Percentiles rank a stretch among this genome's conserved stretches.
These are phyloP conservation scores for Serendipita indica DNA, from an alignment of 768 basidiomycete genomes.

Conservation along the genomic window DNA sequence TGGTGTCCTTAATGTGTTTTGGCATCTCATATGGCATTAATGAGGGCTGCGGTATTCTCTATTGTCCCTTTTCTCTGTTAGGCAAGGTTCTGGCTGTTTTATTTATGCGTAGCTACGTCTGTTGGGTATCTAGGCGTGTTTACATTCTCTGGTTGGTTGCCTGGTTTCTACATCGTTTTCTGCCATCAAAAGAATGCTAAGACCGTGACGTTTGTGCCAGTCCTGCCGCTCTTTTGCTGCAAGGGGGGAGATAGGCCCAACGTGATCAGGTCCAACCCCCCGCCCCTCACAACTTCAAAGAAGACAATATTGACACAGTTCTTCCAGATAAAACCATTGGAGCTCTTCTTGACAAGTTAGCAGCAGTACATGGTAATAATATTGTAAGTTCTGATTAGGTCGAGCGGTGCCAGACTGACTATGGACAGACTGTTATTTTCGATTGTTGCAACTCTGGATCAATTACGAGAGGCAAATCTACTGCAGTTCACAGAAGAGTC, in stretches of 20 bases:
- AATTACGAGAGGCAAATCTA: slow-evolving; percentile 18
- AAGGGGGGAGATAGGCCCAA: no score
- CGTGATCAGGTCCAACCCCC: slow-evolving; percentile 24
- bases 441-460: slow-evolving; percentile 47
- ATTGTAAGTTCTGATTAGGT: slow-evolving; percentile 26
- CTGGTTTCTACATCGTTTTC: slow-evolving; percentile 26
- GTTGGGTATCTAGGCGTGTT: no score
- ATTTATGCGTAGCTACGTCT: no score
- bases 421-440: slow-evolving; percentile 38
- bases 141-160: no score
- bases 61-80: no score
- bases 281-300: slow-evolving; percentile 22
- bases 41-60: no score
- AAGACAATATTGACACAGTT: slow-evolving; percentile 18
- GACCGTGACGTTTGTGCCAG: slow-evolving; percentile 21
- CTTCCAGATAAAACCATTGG: slow-evolving; percentile 54
- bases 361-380: slow-evolving; percentile 46
- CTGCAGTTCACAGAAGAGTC: not conserved
- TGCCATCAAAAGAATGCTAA: slow-evolving; percentile 24
- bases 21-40: no score
- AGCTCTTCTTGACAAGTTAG: slow-evolving; percentile 43
- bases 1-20: no score
- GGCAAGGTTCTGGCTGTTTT: no score
- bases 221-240: no score
- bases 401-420: not conserved